A percentile compares a stretch with the other conserved stretches of the same genome.
These are phyloP conservation scores for Epichloe hybrida DNA, from an alignment of 2,329 filamentous ascomycete species.

Conservation along the genomic window DNA sequence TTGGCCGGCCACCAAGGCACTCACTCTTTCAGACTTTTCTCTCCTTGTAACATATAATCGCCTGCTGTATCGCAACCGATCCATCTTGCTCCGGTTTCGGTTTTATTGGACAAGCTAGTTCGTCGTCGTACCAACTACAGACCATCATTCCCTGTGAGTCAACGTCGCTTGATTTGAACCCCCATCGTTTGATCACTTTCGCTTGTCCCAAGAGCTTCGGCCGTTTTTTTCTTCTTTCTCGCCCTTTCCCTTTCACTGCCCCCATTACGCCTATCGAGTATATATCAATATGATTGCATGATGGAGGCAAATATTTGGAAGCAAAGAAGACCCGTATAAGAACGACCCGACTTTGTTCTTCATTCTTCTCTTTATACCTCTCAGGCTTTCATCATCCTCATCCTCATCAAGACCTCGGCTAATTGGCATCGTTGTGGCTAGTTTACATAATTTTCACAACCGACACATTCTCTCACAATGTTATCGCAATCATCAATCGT, in stretches of 20 bases:
- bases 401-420: background rate
- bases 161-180: conserved; percentile 16
- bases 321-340: background rate
- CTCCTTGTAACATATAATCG: conserved; percentile 8
- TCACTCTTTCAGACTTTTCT: conserved; percentile 9
- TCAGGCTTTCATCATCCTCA: background rate
- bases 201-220: conserved; percentile 7
- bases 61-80: conserved; percentile 6
- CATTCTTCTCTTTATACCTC: background rate
- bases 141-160: conserved; percentile 20
- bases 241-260: background rate
- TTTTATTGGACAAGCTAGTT: background rate
- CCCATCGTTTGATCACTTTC: conserved; percentile 1
- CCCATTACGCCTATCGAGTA: background rate
- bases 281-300: too few relatives aligned
- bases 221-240: background rate
- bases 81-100: background rate
- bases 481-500: conserved; percentile 19
- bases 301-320: background rate
- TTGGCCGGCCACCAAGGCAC: conserved; percentile 19
- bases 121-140: conserved; percentile 18
- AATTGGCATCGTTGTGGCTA: background rate
- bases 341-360: background rate
- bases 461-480: conserved; percentile 19
- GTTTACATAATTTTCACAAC: background rate